Conservation (phyloP, 331 rosid genomes). For the Cydonia oblonga region DNA sequence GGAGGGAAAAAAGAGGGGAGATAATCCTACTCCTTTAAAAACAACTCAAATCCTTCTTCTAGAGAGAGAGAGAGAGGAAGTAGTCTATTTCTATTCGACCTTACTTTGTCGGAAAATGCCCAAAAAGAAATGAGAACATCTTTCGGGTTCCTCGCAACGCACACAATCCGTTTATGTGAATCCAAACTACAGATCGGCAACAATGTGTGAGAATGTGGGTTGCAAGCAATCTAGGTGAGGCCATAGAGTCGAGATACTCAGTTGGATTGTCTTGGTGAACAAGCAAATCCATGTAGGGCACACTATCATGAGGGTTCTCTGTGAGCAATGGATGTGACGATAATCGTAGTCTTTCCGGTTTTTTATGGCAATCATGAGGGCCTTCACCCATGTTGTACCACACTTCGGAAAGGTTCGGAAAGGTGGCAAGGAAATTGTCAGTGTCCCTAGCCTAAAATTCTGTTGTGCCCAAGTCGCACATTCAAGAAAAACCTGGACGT, state of each 20-base stretch:
- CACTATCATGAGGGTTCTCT: slow-evolving; percentile 8
- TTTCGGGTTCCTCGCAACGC: slow-evolving; percentile 11
- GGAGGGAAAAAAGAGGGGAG: too few species aligned
- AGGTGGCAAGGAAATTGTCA: slow-evolving; percentile 10
- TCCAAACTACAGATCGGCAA: slow-evolving; percentile 1
- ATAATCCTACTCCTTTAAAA: too few species aligned
- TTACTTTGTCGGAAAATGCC: background rate
- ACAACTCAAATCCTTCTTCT: background rate
- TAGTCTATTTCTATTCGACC: background rate
- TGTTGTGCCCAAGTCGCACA: background rate
- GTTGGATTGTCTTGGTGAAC: background rate
- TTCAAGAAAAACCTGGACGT: background rate
- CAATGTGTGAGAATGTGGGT: background rate
- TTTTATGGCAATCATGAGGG: slow-evolving; percentile 7
- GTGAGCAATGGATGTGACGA: slow-evolving; percentile 3
- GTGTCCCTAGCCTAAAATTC: slow-evolving; percentile 4
- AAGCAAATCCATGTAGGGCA: slow-evolving; percentile 5
- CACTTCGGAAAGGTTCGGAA: slow-evolving; percentile 12
- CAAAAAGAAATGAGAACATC: slow-evolving; percentile 13
- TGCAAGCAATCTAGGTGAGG: slow-evolving; percentile 6
- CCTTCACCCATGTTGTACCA: slow-evolving; percentile 23
- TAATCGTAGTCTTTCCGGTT: background rate
- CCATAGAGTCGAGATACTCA: background rate
- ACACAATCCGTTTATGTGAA: slow-evolving; percentile 1
- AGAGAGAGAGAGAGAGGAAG: background rate